Base-by-base conservation (phyloP, 805 yeast species). In the Lachancea fermentati region DNA sequence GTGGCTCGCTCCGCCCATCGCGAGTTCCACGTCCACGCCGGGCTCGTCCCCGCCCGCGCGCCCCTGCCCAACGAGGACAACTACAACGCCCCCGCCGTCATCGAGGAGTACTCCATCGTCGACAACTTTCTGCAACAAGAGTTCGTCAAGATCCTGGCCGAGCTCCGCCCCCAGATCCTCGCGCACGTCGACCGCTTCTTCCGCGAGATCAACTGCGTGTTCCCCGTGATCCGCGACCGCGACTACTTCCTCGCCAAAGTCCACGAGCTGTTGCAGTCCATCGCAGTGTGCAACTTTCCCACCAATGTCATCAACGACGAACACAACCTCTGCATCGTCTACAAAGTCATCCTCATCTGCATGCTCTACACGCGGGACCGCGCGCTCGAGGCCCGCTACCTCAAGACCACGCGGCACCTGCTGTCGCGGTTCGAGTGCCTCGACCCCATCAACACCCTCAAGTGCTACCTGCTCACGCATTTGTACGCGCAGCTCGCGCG, bases 71-170 rank as follows among this genome's bases (percentile, higher is more conserved):
- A 37, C 16, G 36, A 37, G 16, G 41, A 37, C 14, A 37, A 37
- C 36, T 37, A 37, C 29, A 37, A 37, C 19, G 41, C 36, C 6
- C 36, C 41, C 13, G 41, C 36, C 15, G 32, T 37, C n/a, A 37
- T 37, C 14, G 36, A 37, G 32, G 41, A 37, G 24, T 37, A 37
- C 24, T 37, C 41, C 18, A 37, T 37, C 16, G 41, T 37, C 16
- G 41, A 37, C 26, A 37, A 37, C 22, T 37, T 37, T 14, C 32
- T 37, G 26, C 41, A 37, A 13, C 41, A 37, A 24, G 41, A 37
- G 30, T 37, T 37, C 14, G 32, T 32, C 15, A 37, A 37, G 22
- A 37, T 37, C 26, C 26, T 37, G 16, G 32, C 24, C 18, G 41
- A 37, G 25, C 41, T 31, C 25, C 31, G 32, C 17, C 26, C 30